phyloP scores from a whole-genome alignment of 805 yeast genomes.

The Yamadazyma paraphyllophila region DNA sequence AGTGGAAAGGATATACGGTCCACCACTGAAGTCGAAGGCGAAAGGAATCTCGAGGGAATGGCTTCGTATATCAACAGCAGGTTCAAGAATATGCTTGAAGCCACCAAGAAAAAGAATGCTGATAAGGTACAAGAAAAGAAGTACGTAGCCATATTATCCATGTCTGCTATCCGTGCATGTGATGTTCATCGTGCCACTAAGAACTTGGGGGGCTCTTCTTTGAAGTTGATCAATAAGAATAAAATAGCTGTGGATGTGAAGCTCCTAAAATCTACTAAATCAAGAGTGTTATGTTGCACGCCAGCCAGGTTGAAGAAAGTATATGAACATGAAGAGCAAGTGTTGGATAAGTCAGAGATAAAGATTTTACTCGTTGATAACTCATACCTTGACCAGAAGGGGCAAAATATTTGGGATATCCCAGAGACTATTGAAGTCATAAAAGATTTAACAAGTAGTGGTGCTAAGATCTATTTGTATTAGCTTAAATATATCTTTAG shows the following conservation, averaged over 20 bases:
- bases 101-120: conserved; percentile 27
- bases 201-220: conserved; percentile 49
- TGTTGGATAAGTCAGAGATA: conserved; percentile 42
- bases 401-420: conserved; percentile 59
- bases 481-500: background rate
- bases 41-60: conserved; percentile 56
- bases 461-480: conserved; percentile 54
- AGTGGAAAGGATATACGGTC: conserved; percentile 57
- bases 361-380: conserved; percentile 59
- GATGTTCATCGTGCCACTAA: conserved; percentile 69
- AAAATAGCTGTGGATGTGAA: conserved; percentile 62
- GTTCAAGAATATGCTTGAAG: conserved; percentile 47
- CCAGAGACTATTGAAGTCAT: conserved; percentile 44
- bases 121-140: conserved; percentile 29
- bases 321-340: conserved; percentile 41
- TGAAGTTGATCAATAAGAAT: conserved; percentile 75
- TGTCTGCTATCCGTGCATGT: conserved; percentile 86
- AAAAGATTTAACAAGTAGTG: conserved; percentile 38
- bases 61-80: conserved; percentile 51
- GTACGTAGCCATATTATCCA: conserved; percentile 53
- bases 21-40: conserved; percentile 53
- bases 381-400: conserved; percentile 58
- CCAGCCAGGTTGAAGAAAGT: conserved; percentile 58
- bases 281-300: conserved; percentile 59
- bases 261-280: conserved; percentile 39